These are phyloP conservation scores for Ophiorrhiza pumila DNA, from an alignment of 257 asterid species.

Conservation along the genomic window DNA sequence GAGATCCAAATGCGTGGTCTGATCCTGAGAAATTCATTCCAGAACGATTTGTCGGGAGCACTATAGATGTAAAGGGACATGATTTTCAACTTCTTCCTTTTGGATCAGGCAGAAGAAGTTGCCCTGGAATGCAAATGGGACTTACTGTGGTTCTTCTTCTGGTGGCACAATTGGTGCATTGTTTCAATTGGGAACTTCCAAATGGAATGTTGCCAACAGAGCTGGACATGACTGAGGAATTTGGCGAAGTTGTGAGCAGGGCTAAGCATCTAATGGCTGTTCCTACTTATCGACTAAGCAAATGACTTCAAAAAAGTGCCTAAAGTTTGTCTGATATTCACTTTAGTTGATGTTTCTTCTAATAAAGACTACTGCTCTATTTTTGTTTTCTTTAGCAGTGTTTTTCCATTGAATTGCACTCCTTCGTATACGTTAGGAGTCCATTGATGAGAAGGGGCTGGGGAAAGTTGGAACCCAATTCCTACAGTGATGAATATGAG, in stretches of 20 bases:
- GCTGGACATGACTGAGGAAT: constrained; percentile 30
- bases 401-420: too few species aligned
- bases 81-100: constrained; percentile 43
- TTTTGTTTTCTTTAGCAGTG: too few species aligned
- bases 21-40: constrained; percentile 48
- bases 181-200: constrained; percentile 24
- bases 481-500: too few species aligned
- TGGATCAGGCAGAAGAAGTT: constrained; percentile 26
- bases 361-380: too few species aligned
- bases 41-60: constrained; percentile 42
- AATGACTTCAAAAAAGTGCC: too few species aligned
- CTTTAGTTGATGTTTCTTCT: too few species aligned
- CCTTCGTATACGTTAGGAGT: too few species aligned
- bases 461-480: too few species aligned
- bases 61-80: constrained; percentile 40
- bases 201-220: constrained; percentile 13
- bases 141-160: constrained; percentile 34
- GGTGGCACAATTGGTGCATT: constrained; percentile 23
- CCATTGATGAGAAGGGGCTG: too few species aligned
- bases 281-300: not conserved
- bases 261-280: constrained; percentile 13
- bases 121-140: constrained; percentile 29
- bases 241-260: constrained; percentile 18
- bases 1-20: constrained; percentile 41
- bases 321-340: not conserved